phyloP scores from a whole-genome alignment of 202 grass and related monocot genomes.

The Schoenoplectus tabernaemontani region DNA sequence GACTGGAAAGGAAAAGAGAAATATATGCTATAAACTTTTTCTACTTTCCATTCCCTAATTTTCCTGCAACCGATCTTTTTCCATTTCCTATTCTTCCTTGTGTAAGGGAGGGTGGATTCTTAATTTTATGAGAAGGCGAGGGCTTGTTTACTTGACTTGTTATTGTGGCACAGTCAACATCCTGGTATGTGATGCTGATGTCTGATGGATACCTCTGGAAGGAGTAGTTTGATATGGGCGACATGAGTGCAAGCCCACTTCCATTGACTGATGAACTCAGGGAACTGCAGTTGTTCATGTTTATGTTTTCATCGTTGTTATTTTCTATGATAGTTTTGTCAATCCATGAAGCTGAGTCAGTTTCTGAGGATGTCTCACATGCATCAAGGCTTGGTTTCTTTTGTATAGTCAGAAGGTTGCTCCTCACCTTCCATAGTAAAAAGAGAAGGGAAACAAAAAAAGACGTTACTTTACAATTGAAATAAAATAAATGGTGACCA shows the following conservation, averaged over 20 bases:
- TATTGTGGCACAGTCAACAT: conserved; percentile 22
- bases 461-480: no score
- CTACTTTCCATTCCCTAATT: conserved; percentile 20
- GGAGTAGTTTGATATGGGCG: conserved; percentile 30
- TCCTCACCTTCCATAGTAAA: conserved; percentile 30
- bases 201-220: conserved; percentile 49
- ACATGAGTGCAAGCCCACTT: conserved; percentile 38
- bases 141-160: conserved; percentile 32
- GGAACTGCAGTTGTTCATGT: conserved; percentile 24
- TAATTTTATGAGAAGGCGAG: conserved; percentile 35
- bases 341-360: conserved; percentile 36
- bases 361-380: no score
- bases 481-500: neutral
- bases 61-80: conserved; percentile 14
- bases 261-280: conserved; percentile 36
- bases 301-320: no score
- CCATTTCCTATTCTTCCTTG: conserved; percentile 33
- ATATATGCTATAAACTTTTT: neutral
- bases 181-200: conserved; percentile 25
- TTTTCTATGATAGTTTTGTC: conserved; percentile 42
- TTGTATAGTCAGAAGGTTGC: conserved; percentile 27
- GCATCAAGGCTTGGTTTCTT: conserved; percentile 36
- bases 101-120: conserved; percentile 22
- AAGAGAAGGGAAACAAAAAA: conserved; percentile 19
- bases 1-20: no score